Percentiles rank a stretch among this genome's conserved stretches.
Conservation (phyloP, 2,329 filamentous ascomycete genomes). For the Exutisphaerella laricina region DNA sequence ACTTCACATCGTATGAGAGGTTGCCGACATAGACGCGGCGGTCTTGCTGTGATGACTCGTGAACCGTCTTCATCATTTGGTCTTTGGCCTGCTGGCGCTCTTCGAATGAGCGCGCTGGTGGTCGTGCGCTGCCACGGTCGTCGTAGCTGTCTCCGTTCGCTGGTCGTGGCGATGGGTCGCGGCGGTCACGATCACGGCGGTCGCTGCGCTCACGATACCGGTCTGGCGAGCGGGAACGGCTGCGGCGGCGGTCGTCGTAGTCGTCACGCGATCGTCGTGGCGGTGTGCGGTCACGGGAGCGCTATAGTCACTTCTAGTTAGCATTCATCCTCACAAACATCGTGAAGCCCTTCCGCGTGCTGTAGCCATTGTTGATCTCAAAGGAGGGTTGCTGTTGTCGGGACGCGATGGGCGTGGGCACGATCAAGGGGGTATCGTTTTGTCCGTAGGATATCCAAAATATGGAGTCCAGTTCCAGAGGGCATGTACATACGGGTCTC, state of each 20-base stretch:
- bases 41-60: constrained; percentile 95
- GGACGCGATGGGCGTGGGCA: too few relatives aligned
- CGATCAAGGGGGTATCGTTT: too few relatives aligned
- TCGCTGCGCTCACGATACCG: constrained; percentile 7
- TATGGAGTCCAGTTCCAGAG: too few relatives aligned
- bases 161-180: constrained; percentile 68
- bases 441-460: too few relatives aligned
- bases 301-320: not conserved
- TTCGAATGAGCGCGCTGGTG: constrained; percentile 63
- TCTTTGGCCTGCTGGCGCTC: constrained; percentile 79
- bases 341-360: not conserved
- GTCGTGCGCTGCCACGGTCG: constrained; percentile 38
- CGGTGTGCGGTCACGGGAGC: constrained; percentile 4
- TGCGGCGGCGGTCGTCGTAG: constrained; percentile 22
- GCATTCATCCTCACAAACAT: not conserved
- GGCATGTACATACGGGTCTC: too few relatives aligned
- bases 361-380: not conserved
- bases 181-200: constrained; percentile 40
- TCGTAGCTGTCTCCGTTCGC: constrained; percentile 63
- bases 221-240: constrained; percentile 20
- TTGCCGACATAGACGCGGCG: constrained; percentile 99
- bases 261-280: constrained; percentile 52
- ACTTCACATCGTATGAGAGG: constrained; percentile 98
- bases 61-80: constrained; percentile 91
- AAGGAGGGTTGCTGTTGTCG: too few relatives aligned